Evolutionary conservation across 352 stramenopile species (phyloP), one percentile per base, ranked within the genome.

Genomic region (Lagenidium giganteum): DNA sequence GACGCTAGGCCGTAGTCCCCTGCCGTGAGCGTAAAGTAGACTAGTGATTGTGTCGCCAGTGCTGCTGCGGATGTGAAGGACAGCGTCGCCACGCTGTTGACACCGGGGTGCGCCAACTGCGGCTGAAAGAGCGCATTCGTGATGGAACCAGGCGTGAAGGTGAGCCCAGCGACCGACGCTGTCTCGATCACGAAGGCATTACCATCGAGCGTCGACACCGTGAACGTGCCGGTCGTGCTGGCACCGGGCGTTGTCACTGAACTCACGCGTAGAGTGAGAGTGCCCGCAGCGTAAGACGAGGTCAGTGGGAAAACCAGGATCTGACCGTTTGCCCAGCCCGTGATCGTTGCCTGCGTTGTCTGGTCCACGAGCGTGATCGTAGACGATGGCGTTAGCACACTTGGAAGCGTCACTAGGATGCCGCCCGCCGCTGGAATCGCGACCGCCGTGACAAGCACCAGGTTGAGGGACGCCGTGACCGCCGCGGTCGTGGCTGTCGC

Each of bases 241-340:
- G 54, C 67, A 11, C 72, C 72, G 41, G 67, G 62, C 44, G 83
- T 85, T 46, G 64, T 80, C 18, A 83, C 51, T 3, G 54, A 65
- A 5, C 45, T 66, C 17, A 54, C 50, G 24, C 70, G 61, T 75
- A 30, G 32, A 53, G 26, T 14, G 8, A 25, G 24, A 11, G n/a
- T n/a, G n/a, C n/a, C n/a, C n/a, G n/a, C n/a, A n/a, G n/a, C n/a
- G n/a, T n/a, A n/a, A n/a, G n/a, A n/a, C n/a, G n/a, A n/a, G n/a
- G n/a, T n/a, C n/a, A n/a, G n/a, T n/a, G n/a, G n/a, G 23, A 8
- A 8, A 49, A 9, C 25, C 37, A 21, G 17, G 41, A 54, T 8
- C 22, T 26, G 24, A 58, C 6, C 14, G 26, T 18, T 17, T 42
- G 29, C 2, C 13, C 18, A 21, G 20, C 26, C n/a, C n/a, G n/a